Evolutionary conservation across 306 rosid species (phyloP).

Genomic region (Dryas drummondii): DNA sequence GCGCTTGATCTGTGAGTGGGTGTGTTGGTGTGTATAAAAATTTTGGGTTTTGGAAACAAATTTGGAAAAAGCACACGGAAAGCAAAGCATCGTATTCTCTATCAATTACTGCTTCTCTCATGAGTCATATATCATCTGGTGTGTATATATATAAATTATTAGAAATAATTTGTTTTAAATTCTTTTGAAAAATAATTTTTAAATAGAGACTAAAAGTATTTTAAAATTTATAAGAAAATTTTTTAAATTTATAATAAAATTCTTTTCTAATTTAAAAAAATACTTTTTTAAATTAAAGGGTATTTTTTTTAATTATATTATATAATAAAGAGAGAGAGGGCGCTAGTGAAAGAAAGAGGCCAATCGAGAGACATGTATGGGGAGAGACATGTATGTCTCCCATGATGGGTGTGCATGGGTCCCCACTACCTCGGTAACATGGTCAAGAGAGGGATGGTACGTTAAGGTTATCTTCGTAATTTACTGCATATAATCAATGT

Average conservation of each 20-base stretch:
- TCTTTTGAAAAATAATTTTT: no score
- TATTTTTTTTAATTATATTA: background rate
- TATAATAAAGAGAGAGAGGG: background rate
- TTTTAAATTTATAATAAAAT: no score
- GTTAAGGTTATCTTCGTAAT: conserved; percentile 37
- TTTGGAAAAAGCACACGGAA: conserved; percentile 30
- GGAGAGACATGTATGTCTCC: conserved; percentile 63
- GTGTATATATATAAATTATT: background rate
- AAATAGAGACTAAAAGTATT: no score
- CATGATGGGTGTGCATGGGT: conserved; percentile 64
- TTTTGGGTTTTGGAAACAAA: conserved; percentile 28
- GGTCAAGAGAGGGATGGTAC: conserved; percentile 52
- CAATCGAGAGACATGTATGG: conserved; percentile 9
- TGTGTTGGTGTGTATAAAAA: conserved; percentile 25
- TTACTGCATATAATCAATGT: conserved; percentile 5
- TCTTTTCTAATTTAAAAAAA: no score
- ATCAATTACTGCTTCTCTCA: background rate
- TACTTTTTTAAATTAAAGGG: no score
- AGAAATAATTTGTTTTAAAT: no score
- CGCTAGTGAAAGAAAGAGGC: conserved; percentile 23
- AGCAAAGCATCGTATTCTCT: conserved; percentile 42
- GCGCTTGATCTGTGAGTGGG: conserved; percentile 38
- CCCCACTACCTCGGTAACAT: conserved; percentile 49
- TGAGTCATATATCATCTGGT: background rate
- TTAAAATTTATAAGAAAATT: no score